These are phyloP conservation scores for Trichoderma endophyticum DNA, from an alignment of 2,329 filamentous ascomycete species.

Conservation along the genomic window DNA sequence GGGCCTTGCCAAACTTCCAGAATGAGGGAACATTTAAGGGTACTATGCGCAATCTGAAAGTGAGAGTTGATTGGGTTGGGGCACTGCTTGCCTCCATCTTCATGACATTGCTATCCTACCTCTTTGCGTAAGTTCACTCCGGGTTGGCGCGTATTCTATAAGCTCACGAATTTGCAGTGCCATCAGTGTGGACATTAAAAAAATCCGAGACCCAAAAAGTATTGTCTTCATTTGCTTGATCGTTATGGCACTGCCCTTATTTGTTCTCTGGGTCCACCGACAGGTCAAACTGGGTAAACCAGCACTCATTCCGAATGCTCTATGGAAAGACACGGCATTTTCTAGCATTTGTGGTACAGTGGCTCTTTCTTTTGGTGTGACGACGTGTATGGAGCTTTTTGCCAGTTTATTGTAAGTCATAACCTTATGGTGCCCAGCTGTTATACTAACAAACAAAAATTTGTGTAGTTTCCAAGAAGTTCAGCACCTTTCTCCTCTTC, in stretches of 20 bases:
- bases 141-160: background rate
- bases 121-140: background rate
- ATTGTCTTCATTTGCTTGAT: background rate
- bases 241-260: background rate
- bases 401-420: background rate
- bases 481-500: background rate
- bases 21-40: background rate
- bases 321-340: background rate
- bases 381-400: background rate
- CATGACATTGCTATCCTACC: background rate
- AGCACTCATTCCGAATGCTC: background rate
- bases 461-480: background rate
- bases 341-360: background rate
- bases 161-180: background rate
- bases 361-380: background rate
- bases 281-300: background rate
- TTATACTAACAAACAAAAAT: too few species aligned
- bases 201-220: background rate
- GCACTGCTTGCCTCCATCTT: background rate
- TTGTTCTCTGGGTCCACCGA: background rate
- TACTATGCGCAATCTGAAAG: background rate
- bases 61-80: background rate
- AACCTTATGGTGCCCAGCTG: too few species aligned
- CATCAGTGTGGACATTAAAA: background rate
- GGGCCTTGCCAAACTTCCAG: background rate